These are phyloP conservation scores for Penicillium corylophilum DNA, from an alignment of 2,329 filamentous ascomycete genomes.

Conservation along the genomic window DNA sequence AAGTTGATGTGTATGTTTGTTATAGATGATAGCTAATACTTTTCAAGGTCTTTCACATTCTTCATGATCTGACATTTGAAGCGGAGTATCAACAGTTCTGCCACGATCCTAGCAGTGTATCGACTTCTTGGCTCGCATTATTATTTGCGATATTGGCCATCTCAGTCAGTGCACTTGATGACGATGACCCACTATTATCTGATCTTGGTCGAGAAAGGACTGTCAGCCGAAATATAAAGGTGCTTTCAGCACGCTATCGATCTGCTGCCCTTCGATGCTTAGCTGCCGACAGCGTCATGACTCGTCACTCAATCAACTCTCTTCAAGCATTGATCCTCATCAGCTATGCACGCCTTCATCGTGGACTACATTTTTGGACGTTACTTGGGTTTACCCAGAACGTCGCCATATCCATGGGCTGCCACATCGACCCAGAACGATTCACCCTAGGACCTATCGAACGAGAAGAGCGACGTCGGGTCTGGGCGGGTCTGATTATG, in stretches of 20 bases:
- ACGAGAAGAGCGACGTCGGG: constrained; percentile 40
- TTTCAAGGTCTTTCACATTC: constrained; percentile 39
- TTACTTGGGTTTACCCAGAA: constrained; percentile 42
- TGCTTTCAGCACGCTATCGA: constrained; percentile 38
- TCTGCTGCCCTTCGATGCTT: constrained; percentile 40
- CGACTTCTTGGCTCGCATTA: constrained; percentile 40
- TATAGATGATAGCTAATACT: constrained; percentile 4
- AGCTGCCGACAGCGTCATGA: constrained; percentile 40
- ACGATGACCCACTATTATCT: constrained; percentile 35
- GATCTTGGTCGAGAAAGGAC: constrained; percentile 40
- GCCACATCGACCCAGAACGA: constrained; percentile 41
- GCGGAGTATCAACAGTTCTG: constrained; percentile 40
- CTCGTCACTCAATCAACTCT: constrained; percentile 41
- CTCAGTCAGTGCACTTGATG: constrained; percentile 38
- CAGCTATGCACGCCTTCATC: constrained; percentile 40
- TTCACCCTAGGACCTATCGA: constrained; percentile 37
- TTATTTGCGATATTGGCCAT: constrained; percentile 42
- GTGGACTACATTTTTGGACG: constrained; percentile 39
- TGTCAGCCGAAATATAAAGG: constrained; percentile 37
- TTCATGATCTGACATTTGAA: constrained; percentile 44
- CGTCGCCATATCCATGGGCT: constrained; percentile 43
- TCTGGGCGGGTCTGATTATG: constrained; percentile 43
- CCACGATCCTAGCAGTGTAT: constrained; percentile 35
- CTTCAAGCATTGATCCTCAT: constrained; percentile 42
- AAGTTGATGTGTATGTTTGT: not conserved